phyloP scores from a whole-genome alignment of 257 asterid genomes.

The Oldenlandia corymbosa region DNA sequence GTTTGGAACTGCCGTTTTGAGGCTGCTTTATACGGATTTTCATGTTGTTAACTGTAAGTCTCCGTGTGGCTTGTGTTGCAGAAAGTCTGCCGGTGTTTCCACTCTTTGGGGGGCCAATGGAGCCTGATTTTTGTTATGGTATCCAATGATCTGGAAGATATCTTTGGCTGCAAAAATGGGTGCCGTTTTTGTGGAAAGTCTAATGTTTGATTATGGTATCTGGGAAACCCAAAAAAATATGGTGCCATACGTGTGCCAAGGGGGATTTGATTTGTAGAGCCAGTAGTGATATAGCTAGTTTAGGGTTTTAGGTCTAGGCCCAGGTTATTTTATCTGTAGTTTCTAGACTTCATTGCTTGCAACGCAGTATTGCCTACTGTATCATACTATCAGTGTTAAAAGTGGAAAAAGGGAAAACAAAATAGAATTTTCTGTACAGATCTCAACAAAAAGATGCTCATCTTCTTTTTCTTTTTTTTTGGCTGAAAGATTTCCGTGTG shows the following conservation, averaged over 20 bases:
- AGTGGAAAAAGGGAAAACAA: neutral
- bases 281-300: slow-evolving; percentile 7
- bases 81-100: no score
- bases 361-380: slow-evolving; percentile 17
- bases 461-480: neutral
- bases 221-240: neutral
- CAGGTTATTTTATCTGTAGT: slow-evolving; percentile 14
- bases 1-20: no score
- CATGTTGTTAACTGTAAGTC: no score
- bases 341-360: slow-evolving; percentile 15
- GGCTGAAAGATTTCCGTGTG: no score
- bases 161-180: no score
- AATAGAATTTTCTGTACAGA: slow-evolving; percentile 19
- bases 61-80: no score
- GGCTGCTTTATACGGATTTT: no score
- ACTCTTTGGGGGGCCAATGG: no score
- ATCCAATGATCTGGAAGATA: no score
- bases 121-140: no score
- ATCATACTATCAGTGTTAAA: slow-evolving; percentile 10
- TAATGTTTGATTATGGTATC: neutral
- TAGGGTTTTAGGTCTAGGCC: slow-evolving; percentile 16
- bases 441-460: neutral
- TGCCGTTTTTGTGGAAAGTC: no score
- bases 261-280: slow-evolving; percentile 14
- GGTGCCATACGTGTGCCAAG: neutral